Conservation (phyloP, 1,284 basidiomycete species). For the Microbotryum intermedium region DNA sequence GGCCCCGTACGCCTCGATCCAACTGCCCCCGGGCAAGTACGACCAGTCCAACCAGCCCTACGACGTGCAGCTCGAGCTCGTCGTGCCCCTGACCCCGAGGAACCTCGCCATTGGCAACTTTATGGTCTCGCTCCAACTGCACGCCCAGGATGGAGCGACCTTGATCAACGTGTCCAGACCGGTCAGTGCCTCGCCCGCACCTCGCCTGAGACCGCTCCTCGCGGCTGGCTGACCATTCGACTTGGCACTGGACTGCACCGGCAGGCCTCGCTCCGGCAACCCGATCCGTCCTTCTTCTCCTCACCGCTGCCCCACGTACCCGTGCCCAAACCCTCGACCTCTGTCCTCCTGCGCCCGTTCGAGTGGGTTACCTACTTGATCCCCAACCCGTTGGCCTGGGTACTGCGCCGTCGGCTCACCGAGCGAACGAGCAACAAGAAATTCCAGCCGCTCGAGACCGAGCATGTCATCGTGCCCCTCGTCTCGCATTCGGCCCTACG, state of each 20-base stretch:
- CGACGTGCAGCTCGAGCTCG: slow-evolving; percentile 17
- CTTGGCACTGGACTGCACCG: no score
- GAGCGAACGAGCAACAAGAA: no score
- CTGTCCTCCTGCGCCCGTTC: neutral
- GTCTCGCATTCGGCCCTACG: slow-evolving; percentile 5
- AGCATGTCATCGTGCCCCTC: neutral
- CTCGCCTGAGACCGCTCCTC: no score
- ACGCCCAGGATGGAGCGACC: slow-evolving; percentile 6
- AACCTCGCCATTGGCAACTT: slow-evolving; percentile 26
- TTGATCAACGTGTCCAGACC: slow-evolving; percentile 9
- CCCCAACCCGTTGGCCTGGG: neutral
- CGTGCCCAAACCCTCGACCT: slow-evolving; percentile 5
- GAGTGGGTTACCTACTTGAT: neutral
- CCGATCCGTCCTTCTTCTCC: slow-evolving; percentile 7
- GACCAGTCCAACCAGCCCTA: slow-evolving; percentile 5
- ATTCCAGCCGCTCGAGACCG: neutral
- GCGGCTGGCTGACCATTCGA: no score
- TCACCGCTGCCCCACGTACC: slow-evolving; percentile 6
- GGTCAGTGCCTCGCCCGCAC: slow-evolving; percentile 7
- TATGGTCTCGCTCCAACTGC: slow-evolving; percentile 19
- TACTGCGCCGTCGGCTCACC: no score
- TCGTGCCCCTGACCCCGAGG: slow-evolving; percentile 9
- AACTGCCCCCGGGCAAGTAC: neutral
- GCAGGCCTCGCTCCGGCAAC: neutral
- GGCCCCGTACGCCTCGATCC: no score